Conservation (phyloP, 371 early-diverging fungal genomes). For the Lichtheimia hyalospora region DNA sequence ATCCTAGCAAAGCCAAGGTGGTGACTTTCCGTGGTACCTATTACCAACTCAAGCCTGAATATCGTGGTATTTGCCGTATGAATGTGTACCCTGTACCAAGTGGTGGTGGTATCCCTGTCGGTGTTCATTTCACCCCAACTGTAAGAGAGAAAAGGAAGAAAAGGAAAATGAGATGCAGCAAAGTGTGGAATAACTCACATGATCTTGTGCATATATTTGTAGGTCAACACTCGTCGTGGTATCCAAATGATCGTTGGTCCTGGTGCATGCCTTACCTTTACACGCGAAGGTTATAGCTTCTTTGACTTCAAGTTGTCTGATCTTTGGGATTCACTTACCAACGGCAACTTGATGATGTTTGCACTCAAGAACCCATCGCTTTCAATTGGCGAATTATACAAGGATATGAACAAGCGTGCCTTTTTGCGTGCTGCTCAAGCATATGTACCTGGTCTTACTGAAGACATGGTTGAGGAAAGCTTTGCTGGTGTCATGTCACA, state of each 20-base stretch:
- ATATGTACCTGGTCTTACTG: conserved; percentile 46
- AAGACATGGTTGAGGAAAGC: conserved; percentile 53
- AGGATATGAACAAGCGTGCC: conserved; percentile 48
- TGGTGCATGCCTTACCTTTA: conserved; percentile 50
- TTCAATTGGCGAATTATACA: conserved; percentile 48
- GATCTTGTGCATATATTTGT: not conserved
- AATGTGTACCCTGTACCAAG: conserved; percentile 55
- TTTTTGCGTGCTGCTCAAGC: conserved; percentile 49
- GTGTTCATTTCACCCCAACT: conserved; percentile 51
- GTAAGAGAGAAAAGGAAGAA: conserved; percentile 8
- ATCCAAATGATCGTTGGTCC: conserved; percentile 53
- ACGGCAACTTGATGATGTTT: conserved; percentile 42
- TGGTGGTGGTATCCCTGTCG: conserved; percentile 52
- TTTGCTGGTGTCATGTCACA: conserved; percentile 55
- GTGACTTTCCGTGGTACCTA: conserved; percentile 53
- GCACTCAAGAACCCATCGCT: conserved; percentile 47
- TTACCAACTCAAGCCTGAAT: conserved; percentile 51
- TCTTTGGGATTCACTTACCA: conserved; percentile 37
- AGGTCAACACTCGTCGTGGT: conserved; percentile 44
- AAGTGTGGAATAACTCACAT: too few species aligned
- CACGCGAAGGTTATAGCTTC: conserved; percentile 39
- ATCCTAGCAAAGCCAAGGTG: conserved; percentile 35
- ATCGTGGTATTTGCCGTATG: conserved; percentile 49
- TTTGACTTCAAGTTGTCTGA: conserved; percentile 34
- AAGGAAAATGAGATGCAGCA: not conserved